phyloP scores from a whole-genome alignment of 306 rosid genomes.

The Fagus crenata region DNA sequence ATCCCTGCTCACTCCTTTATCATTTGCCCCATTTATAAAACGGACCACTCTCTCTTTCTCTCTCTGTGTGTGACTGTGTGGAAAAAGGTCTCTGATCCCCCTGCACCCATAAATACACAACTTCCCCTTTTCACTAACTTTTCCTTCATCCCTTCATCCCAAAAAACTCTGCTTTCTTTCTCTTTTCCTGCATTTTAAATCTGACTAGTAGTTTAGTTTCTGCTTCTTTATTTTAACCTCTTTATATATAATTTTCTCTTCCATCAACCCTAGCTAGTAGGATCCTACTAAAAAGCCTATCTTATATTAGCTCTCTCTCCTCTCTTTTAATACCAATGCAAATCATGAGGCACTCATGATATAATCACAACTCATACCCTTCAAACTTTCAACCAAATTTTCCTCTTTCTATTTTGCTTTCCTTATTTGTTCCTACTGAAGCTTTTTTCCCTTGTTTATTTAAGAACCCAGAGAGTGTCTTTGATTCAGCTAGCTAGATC shows the following conservation, averaged over 20 bases:
- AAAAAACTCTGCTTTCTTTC: slow-evolving; percentile 38
- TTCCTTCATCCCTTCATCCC: slow-evolving; percentile 57
- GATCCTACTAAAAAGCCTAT: slow-evolving; percentile 55
- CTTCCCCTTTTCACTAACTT: slow-evolving; percentile 63
- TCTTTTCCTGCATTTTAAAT: slow-evolving; percentile 33
- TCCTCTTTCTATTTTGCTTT: slow-evolving; percentile 1
- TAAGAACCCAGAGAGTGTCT: slow-evolving; percentile 9
- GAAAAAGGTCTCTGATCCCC: slow-evolving; percentile 40
- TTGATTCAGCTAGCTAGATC: slow-evolving; percentile 23
- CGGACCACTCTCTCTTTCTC: neutral
- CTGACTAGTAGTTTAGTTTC: slow-evolving; percentile 30
- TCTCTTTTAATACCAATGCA: slow-evolving; percentile 44
- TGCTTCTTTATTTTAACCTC: slow-evolving; percentile 24
- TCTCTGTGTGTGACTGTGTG: slow-evolving; percentile 25
- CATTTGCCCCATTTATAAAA: slow-evolving; percentile 18
- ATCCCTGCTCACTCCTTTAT: slow-evolving; percentile 30
- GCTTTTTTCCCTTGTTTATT: slow-evolving; percentile 12
- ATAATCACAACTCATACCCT: slow-evolving; percentile 43
- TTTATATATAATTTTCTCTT: slow-evolving; percentile 3
- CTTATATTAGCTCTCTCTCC: neutral
- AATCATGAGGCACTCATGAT: slow-evolving; percentile 84
- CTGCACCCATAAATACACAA: slow-evolving; percentile 55
- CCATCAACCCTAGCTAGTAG: slow-evolving; percentile 52
- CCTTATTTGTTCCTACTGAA: neutral
- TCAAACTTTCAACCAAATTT: neutral